Evolutionary conservation across 140 eudicot species (phyloP), one percentile per base, ranked within the genome.

Genomic region (Stevia rebaudiana): DNA sequence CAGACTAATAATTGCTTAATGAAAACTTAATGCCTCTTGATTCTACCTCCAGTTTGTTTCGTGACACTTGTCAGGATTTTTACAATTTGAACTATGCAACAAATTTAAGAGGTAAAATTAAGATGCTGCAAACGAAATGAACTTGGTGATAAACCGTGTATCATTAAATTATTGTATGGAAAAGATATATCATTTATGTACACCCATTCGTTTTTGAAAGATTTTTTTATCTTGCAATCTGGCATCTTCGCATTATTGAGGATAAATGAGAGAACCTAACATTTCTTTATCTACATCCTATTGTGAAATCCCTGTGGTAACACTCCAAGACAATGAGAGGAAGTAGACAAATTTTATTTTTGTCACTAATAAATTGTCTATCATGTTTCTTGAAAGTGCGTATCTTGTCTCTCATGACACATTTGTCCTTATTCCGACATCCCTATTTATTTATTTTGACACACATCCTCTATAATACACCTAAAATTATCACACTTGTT

Each of bases 341-440:
- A 61, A 47, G 70, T 72, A 54, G 65, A 25, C 72, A 63, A 72
- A 54, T 63, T 63, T 64, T 59, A 18, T 41, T 41, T 65, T 55
- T 21, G 28, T 43, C 58, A 61, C 25, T 28, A 60, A 61, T 15
- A 62, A 71, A 50, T 11, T 28, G 17, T 28, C 51, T 15, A 7
- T 7, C 44, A 17, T 24, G 13, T 50, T 24, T 71, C 69, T 36
- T 51, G 70, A 25, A 49, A 49, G 51, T 49, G 11, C 55, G 40
- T 40, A 24, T 61, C 40, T 61, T 50, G 53, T 60, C 68, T 70
- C 42, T 19, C 75, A 62, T 48, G 25, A 11, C 16, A 10, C 24
- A 23, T 19, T 62, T 71, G 61, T 62, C 70, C 76, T 25, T 71
- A 6, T 41, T 51, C 50, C 68, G 24, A 25, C n/a, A 54, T 67